Conservation (phyloP, 805 yeast species). For the Ogataea populi-albae region DNA sequence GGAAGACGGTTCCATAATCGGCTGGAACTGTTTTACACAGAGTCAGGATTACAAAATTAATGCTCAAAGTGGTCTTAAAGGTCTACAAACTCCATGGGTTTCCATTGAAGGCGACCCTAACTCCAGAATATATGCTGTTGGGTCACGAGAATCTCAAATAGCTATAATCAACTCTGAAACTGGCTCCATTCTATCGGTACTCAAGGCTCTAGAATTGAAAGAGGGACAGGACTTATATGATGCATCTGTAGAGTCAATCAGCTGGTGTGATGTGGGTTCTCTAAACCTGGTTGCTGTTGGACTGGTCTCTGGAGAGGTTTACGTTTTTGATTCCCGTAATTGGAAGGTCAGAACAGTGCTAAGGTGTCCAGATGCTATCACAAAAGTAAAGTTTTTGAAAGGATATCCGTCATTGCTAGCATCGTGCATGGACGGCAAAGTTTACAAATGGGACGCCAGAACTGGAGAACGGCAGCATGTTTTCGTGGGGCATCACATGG, state of each 20-base stretch:
- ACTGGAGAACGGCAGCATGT: constrained; percentile 74
- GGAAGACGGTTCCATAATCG: constrained; percentile 81
- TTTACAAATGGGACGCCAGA: constrained; percentile 86
- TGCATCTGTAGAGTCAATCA: constrained; percentile 73
- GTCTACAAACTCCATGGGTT: constrained; percentile 86
- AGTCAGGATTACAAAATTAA: constrained; percentile 65
- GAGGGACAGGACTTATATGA: constrained; percentile 58
- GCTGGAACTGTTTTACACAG: constrained; percentile 86
- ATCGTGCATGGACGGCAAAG: constrained; percentile 79
- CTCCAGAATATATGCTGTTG: constrained; percentile 63
- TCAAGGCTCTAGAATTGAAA: constrained; percentile 60
- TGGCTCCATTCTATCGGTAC: constrained; percentile 65
- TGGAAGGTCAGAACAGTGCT: constrained; percentile 82
- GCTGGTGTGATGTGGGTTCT: constrained; percentile 62
- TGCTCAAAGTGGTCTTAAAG: constrained; percentile 60
- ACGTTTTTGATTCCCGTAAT: constrained; percentile 74
- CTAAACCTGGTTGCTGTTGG: constrained; percentile 78
- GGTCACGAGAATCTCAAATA: constrained; percentile 84
- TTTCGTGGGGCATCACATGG: constrained; percentile 92
- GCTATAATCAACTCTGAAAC: constrained; percentile 72
- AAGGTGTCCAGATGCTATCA: constrained; percentile 75
- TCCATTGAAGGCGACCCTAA: constrained; percentile 52
- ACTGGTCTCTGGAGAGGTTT: constrained; percentile 81
- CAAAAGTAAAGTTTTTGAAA: constrained; percentile 66
- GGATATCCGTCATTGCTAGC: constrained; percentile 60